Percentiles rank a stretch among this genome's conserved stretches.
Conservation (phyloP, 305 asterid genomes). For the Fraxinus angustifolia region DNA sequence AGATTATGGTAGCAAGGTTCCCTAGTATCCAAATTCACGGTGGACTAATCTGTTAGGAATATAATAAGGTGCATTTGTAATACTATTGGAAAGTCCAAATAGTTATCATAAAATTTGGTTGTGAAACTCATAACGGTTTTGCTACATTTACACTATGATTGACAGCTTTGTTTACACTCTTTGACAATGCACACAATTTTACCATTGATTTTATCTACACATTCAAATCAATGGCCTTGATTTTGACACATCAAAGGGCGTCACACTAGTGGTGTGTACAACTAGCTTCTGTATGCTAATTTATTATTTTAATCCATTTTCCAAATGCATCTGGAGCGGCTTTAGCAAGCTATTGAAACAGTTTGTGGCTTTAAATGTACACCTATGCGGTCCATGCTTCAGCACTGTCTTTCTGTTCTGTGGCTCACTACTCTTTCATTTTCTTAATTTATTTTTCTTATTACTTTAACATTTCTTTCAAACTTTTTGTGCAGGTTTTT, state of each 20-base stretch:
- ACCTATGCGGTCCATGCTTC: neutral
- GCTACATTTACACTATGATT: neutral
- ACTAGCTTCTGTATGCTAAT: neutral
- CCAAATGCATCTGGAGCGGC: neutral
- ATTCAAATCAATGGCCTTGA: too few relatives aligned
- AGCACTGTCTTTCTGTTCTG: neutral
- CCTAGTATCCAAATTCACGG: neutral
- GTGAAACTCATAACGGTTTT: neutral
- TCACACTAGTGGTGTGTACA: neutral
- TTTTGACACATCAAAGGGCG: neutral
- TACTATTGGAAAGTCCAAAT: neutral
- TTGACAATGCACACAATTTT: neutral
- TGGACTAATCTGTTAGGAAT: neutral
- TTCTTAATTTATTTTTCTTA: neutral
- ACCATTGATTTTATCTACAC: neutral
- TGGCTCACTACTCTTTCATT: neutral
- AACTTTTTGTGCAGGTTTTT: conserved; percentile 56
- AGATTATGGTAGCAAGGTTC: conserved; percentile 3
- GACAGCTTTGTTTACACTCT: neutral
- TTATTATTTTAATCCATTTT: neutral
- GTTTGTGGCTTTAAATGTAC: neutral
- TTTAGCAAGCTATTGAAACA: neutral
- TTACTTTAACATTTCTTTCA: neutral
- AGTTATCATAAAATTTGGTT: neutral
- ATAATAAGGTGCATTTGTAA: neutral